Base-by-base conservation (phyloP, 2,329 filamentous ascomycete genomes). In the Cordyceps pruinosa region DNA sequence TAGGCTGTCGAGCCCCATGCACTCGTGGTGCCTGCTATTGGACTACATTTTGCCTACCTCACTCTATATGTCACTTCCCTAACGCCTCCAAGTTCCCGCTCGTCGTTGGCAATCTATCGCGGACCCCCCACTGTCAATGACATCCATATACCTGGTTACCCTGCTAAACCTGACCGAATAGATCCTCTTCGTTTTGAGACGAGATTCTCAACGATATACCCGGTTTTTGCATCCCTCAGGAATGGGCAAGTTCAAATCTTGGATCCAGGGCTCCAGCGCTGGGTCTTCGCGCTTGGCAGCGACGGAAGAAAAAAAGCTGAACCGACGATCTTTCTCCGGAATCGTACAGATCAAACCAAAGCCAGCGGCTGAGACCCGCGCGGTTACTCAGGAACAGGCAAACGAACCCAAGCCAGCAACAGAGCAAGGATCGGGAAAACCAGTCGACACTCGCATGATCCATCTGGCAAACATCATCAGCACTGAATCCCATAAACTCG, bases 401-500 rank as follows among this genome's bases (percentile, higher is more conserved):
- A 4, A 10, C 13, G 32, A 39, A 19, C 37, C 28, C 46, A 50
- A 45, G 15, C 9, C 23, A 25, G 47, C 26, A 23, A 39, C 51
- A 35, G 64, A 35, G 15, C 30, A 46, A 44, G 61, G 49, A 47
- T 51, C 26, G 59, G 37, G 17, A 10, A 51, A 15, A 21, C 50
- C 59, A n/a, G 48, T 57, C 4, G 65, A 71, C 12, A 74, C 75
- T 2, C 71, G 68, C 25, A 72, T 82, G 68, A 61, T 75, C 15
- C 66, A 68, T 26, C 67, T 82, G n/a, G 77, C 78, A 2, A 71
- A 70, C 49, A 77, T 69, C 47, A 82, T 82, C 56, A 70, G 70
- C 35, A 61, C 63, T 42, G 78, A 81, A 60, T 77, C 79, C 0
- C 73, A 76, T 59, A 80, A 74, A 62, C 65, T 82, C 19, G 76